phyloP scores from a whole-genome alignment of 1,284 basidiomycete genomes.

The Ganoderma lucidum region DNA sequence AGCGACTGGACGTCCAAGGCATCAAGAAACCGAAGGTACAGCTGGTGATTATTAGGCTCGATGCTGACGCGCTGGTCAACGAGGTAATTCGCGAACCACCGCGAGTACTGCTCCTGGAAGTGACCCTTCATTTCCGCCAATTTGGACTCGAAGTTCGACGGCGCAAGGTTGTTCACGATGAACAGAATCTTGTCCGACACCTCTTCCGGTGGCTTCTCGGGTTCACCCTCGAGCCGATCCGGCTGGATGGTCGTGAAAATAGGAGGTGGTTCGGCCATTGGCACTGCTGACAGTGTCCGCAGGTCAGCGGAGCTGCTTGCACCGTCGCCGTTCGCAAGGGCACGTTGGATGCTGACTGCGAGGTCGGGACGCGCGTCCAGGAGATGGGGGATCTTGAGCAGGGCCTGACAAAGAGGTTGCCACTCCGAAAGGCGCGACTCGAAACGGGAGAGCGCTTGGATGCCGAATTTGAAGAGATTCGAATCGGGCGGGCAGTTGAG shows the following conservation, averaged over 20 bases:
- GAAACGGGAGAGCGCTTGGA: slow-evolving; percentile 91
- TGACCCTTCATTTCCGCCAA: slow-evolving; percentile 83
- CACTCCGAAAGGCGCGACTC: slow-evolving; percentile 92
- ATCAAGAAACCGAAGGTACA: slow-evolving; percentile 95
- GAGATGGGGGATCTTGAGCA: slow-evolving; percentile 89
- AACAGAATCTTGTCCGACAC: slow-evolving; percentile 95
- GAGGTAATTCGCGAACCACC: slow-evolving; percentile 98
- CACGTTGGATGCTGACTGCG: slow-evolving; percentile 76
- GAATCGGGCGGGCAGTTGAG: slow-evolving; percentile 90
- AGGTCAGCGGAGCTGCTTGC: slow-evolving; percentile 48
- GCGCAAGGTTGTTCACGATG: slow-evolving; percentile 98
- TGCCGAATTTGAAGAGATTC: slow-evolving; percentile 95
- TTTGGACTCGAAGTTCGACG: slow-evolving; percentile 92
- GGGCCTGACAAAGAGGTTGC: slow-evolving; percentile 91
- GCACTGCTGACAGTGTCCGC: slow-evolving; percentile 44
- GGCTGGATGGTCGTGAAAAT: slow-evolving; percentile 81
- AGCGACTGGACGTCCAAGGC: slow-evolving; percentile 75
- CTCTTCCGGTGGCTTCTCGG: slow-evolving; percentile 83
- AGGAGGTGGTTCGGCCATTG: slow-evolving; percentile 53
- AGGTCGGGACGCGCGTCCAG: slow-evolving; percentile 90
- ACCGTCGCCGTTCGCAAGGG: slow-evolving; percentile 62
- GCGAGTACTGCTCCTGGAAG: slow-evolving; percentile 84
- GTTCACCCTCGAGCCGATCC: slow-evolving; percentile 66
- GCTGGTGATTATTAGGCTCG: slow-evolving; percentile 96
- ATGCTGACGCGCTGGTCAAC: slow-evolving; percentile 96